A percentile compares a stretch with the other conserved stretches of the same genome.
phyloP scores from a whole-genome alignment of 1,139 yeast genomes.

The Geotrichum siamense region DNA sequence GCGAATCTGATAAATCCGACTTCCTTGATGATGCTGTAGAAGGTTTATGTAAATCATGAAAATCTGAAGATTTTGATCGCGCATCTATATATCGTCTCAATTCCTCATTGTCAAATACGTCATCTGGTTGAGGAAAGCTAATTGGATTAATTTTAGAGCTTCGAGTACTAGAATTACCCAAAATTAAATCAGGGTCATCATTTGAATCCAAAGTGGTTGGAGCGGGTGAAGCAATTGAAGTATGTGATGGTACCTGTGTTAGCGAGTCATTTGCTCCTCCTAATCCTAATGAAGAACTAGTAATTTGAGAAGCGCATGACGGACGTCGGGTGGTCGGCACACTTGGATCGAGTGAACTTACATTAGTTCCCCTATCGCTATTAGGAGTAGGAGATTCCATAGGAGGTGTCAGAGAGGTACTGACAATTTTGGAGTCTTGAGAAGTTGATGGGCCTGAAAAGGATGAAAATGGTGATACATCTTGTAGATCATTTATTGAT shows the following conservation, averaged over 20 bases:
- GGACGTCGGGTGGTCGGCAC: constrained; percentile 18
- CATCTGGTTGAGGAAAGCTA: constrained; percentile 9
- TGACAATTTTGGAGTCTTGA: not conserved
- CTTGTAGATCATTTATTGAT: constrained; percentile 8
- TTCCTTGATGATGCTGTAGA: not conserved
- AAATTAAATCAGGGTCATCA: not conserved
- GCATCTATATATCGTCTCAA: constrained; percentile 4
- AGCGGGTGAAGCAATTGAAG: not conserved
- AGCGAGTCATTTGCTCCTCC: not conserved
- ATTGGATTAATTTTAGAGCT: constrained; percentile 6
- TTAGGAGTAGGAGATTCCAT: not conserved
- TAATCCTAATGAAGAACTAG: constrained; percentile 14
- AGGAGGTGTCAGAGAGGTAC: not conserved
- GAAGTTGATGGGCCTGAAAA: constrained; percentile 14
- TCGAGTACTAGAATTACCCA: not conserved
- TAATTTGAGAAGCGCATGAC: constrained; percentile 20
- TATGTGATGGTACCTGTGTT: not conserved
- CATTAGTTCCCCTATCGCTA: not conserved
- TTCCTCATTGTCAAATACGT: constrained; percentile 12
- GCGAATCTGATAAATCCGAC: not conserved
- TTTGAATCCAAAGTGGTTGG: not conserved
- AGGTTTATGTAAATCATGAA: not conserved
- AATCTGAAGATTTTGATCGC: not conserved
- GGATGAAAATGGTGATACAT: constrained; percentile 15
- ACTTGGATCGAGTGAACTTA: not conserved